These are phyloP conservation scores for Phytophthora ramorum DNA, from an alignment of 352 stramenopile species.

Conservation along the genomic window DNA sequence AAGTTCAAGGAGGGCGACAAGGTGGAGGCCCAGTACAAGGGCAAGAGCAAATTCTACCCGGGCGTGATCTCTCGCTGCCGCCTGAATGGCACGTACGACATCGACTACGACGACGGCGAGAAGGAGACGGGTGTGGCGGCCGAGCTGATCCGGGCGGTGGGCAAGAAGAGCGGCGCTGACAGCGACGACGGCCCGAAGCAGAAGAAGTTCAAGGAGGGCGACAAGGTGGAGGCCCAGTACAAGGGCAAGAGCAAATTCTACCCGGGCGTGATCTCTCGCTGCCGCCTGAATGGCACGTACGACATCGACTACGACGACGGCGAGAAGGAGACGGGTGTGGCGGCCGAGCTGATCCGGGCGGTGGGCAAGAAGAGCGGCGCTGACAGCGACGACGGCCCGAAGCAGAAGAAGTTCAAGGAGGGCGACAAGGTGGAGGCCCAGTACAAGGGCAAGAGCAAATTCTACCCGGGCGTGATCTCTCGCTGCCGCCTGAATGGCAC, in stretches of 20 bases:
- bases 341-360: slow-evolving; percentile 14
- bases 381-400: slow-evolving; percentile 16
- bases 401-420: slow-evolving; percentile 18
- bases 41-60: slow-evolving; percentile 60
- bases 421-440: slow-evolving; percentile 19
- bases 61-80: slow-evolving; percentile 50
- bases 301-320: slow-evolving; percentile 25
- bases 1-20: slow-evolving; percentile 41
- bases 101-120: slow-evolving; percentile 69
- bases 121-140: slow-evolving; percentile 42
- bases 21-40: slow-evolving; percentile 58
- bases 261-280: slow-evolving; percentile 19
- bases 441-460: slow-evolving; percentile 23
- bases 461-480: slow-evolving; percentile 16
- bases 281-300: slow-evolving; percentile 22
- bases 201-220: slow-evolving; percentile 20
- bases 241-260: slow-evolving; percentile 28
- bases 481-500: slow-evolving; percentile 19
- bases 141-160: slow-evolving; percentile 33
- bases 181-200: slow-evolving; percentile 21
- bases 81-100: slow-evolving; percentile 53
- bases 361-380: slow-evolving; percentile 6
- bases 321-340: slow-evolving; percentile 18
- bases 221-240: slow-evolving; percentile 24
- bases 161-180: slow-evolving; percentile 8